phyloP scores from a whole-genome alignment of 352 stramenopile species.

The Bremia lactucae region DNA sequence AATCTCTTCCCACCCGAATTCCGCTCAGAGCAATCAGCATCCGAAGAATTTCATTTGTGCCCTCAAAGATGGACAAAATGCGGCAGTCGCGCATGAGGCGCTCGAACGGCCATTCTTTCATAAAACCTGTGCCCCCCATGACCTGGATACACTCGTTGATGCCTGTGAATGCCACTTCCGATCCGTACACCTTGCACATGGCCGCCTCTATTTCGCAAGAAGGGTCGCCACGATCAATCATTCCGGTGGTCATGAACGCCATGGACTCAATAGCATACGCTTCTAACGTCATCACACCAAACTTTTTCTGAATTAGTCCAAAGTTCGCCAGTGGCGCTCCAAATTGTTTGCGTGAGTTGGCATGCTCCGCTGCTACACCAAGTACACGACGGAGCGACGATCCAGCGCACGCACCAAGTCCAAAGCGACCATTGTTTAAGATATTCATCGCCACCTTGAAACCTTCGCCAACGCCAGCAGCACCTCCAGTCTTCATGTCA shows the following conservation, averaged over 20 bases:
- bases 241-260: conserved; percentile 85
- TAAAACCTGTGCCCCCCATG: conserved; percentile 85
- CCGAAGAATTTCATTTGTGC: conserved; percentile 86
- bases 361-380: conserved; percentile 52
- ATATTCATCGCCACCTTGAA: conserved; percentile 92
- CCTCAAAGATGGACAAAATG: conserved; percentile 88
- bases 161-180: conserved; percentile 66
- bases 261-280: conserved; percentile 83
- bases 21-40: conserved; percentile 87
- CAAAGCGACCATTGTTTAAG: conserved; percentile 89
- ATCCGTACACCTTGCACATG: conserved; percentile 86
- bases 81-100: conserved; percentile 86
- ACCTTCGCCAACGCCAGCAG: conserved; percentile 71
- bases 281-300: conserved; percentile 67
- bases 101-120: conserved; percentile 89
- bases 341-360: conserved; percentile 78
- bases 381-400: conserved; percentile 64
- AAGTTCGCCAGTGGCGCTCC: conserved; percentile 61
- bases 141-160: conserved; percentile 87
- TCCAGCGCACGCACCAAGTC: conserved; percentile 64
- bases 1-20: conserved; percentile 39
- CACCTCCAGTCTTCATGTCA: conserved; percentile 60
- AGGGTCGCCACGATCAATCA: conserved; percentile 80
- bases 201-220: conserved; percentile 82
- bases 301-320: conserved; percentile 84